These are phyloP conservation scores for Plasmopara viticola DNA, from an alignment of 352 stramenopile genomes.

Conservation along the genomic window DNA sequence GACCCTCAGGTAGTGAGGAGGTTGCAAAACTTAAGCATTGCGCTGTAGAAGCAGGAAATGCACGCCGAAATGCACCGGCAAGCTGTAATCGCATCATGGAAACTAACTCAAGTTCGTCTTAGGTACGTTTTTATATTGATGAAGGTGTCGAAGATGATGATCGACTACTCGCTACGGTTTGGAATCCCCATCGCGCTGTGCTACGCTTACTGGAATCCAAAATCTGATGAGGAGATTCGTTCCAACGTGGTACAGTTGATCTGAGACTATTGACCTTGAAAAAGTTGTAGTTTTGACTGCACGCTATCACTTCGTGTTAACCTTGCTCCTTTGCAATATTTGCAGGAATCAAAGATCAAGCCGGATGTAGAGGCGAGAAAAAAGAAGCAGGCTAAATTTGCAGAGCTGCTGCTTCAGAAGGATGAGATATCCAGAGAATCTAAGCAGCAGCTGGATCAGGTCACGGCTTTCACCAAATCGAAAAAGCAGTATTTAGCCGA, in stretches of 20 bases:
- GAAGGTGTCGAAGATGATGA: constrained; percentile 80
- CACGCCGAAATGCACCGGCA: constrained; percentile 9
- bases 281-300: neutral
- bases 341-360: constrained; percentile 63
- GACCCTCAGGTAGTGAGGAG: constrained; percentile 34
- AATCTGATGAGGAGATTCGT: constrained; percentile 71
- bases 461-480: constrained; percentile 64
- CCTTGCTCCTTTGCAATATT: constrained; percentile 4
- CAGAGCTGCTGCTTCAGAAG: constrained; percentile 61
- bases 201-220: constrained; percentile 65
- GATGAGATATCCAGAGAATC: constrained; percentile 43
- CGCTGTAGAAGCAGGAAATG: neutral
- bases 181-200: constrained; percentile 59
- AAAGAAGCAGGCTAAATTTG: constrained; percentile 70
- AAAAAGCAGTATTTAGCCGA: constrained; percentile 29
- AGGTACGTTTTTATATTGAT: constrained; percentile 17
- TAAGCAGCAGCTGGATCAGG: constrained; percentile 68
- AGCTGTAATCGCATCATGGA: constrained; percentile 15
- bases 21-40: constrained; percentile 15
- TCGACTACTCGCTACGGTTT: constrained; percentile 74
- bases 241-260: constrained; percentile 53
- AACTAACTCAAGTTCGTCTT: constrained; percentile 2
- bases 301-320: neutral
- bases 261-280: neutral
- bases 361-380: constrained; percentile 48